Percentiles rank a stretch among this genome's conserved stretches.
These are phyloP conservation scores for Blastobotrys capitulatus DNA, from an alignment of 1,139 yeast species.

Conservation along the genomic window DNA sequence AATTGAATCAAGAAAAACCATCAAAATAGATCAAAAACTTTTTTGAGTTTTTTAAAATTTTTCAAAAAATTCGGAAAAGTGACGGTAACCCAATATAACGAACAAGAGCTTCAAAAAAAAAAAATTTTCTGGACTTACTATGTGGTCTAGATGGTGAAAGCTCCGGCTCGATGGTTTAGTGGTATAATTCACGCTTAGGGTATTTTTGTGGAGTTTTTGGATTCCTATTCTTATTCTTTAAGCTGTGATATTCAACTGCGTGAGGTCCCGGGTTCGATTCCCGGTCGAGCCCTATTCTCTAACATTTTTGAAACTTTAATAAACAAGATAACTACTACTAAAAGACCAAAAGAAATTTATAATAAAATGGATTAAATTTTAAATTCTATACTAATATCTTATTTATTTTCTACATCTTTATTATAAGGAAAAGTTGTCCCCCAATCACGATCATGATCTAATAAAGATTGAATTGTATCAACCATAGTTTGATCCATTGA, in stretches of 20 bases:
- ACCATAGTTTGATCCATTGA: not conserved
- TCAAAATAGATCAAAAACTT: too few species aligned
- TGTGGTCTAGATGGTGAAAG: not conserved
- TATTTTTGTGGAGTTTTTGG: not conserved
- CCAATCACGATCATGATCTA: not conserved
- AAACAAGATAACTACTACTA: too few species aligned
- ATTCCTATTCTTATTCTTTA: not conserved
- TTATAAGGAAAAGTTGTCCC: not conserved
- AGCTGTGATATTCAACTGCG: not conserved
- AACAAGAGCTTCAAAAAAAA: not conserved
- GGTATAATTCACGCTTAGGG: constrained; percentile 8
- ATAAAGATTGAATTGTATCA: not conserved
- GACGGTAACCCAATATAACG: not conserved
- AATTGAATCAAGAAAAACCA: too few species aligned
- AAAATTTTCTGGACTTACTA: not conserved
- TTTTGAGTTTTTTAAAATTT: too few species aligned
- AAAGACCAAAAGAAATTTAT: too few species aligned
- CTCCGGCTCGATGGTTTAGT: constrained; percentile 1
- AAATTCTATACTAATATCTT: too few species aligned
- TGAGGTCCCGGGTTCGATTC: constrained; percentile 11
- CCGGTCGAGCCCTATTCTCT: constrained; percentile 6
- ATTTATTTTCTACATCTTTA: too few species aligned
- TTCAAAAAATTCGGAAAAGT: too few species aligned
- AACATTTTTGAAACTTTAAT: not conserved
- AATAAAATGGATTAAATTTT: too few species aligned